These are phyloP conservation scores for Colletotrichum tabaci DNA, from an alignment of 2,329 filamentous ascomycete species.

Conservation along the genomic window DNA sequence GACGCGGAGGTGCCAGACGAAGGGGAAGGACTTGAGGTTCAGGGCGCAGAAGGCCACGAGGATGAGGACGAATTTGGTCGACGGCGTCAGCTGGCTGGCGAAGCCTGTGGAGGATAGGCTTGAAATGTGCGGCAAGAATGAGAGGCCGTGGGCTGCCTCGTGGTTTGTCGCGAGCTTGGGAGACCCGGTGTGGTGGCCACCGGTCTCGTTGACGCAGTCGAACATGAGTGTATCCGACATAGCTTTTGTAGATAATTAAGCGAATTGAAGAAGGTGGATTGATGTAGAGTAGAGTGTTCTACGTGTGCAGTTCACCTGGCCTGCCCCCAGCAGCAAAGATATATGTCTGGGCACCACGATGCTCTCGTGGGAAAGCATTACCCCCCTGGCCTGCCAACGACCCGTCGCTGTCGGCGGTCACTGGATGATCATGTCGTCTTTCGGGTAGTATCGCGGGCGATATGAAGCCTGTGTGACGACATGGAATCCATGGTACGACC, in stretches of 20 bases:
- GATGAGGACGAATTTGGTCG: background rate
- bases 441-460: background rate
- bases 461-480: background rate
- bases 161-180: background rate
- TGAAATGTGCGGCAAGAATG: background rate
- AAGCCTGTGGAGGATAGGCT: background rate
- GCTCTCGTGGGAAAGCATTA: background rate
- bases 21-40: constrained; percentile 9
- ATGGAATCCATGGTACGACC: too few relatives aligned
- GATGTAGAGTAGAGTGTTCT: background rate
- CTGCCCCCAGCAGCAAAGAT: background rate
- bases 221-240: background rate
- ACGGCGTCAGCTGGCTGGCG: background rate
- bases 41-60: background rate
- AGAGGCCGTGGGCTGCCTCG: background rate
- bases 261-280: background rate
- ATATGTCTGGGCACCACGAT: background rate
- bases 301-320: too few relatives aligned
- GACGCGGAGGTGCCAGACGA: constrained; percentile 18
- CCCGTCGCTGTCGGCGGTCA: too few relatives aligned
- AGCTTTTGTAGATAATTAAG: background rate
- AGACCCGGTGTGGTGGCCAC: background rate
- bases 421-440: background rate
- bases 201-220: background rate
- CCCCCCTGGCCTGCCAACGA: background rate